Conservation (phyloP, 352 stramenopile species). For the Globisporangium middletonii region DNA sequence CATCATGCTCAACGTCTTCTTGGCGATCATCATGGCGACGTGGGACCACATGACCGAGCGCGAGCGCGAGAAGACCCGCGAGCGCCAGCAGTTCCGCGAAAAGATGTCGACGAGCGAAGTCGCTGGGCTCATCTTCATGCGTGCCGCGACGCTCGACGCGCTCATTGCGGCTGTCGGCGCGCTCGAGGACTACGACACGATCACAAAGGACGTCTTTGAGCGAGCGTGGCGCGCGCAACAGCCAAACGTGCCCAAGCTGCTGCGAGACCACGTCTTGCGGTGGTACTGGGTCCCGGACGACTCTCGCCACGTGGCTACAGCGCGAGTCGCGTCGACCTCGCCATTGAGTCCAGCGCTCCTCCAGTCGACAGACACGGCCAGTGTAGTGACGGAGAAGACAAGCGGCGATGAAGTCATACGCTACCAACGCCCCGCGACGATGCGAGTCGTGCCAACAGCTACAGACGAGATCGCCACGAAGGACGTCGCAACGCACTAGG, state of each 20-base stretch:
- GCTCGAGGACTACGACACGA: constrained; percentile 24
- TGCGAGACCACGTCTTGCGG: constrained; percentile 1
- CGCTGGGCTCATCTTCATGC: constrained; percentile 31
- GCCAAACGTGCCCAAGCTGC: neutral
- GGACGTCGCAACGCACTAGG: too few species aligned
- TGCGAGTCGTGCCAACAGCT: too few species aligned
- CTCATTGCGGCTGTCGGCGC: constrained; percentile 39
- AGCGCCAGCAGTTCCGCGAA: constrained; percentile 27
- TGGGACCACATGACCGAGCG: constrained; percentile 52
- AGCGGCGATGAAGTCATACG: too few species aligned
- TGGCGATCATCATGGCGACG: constrained; percentile 73
- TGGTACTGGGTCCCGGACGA: constrained; percentile 11
- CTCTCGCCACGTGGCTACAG: neutral
- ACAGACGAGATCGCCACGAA: too few species aligned
- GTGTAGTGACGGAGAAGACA: too few species aligned
- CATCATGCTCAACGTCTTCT: constrained; percentile 78
- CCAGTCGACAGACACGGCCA: too few species aligned
- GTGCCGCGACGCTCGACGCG: constrained; percentile 40
- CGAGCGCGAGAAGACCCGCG: constrained; percentile 37
- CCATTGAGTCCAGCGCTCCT: too few species aligned
- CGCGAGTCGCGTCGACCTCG: too few species aligned
- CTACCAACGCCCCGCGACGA: too few species aligned
- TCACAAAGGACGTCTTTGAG: constrained; percentile 34
- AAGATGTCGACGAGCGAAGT: constrained; percentile 32
- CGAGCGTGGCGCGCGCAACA: constrained; percentile 18